Base-by-base conservation (phyloP, 805 yeast species). In the Debaryomyces hansenii region DNA sequence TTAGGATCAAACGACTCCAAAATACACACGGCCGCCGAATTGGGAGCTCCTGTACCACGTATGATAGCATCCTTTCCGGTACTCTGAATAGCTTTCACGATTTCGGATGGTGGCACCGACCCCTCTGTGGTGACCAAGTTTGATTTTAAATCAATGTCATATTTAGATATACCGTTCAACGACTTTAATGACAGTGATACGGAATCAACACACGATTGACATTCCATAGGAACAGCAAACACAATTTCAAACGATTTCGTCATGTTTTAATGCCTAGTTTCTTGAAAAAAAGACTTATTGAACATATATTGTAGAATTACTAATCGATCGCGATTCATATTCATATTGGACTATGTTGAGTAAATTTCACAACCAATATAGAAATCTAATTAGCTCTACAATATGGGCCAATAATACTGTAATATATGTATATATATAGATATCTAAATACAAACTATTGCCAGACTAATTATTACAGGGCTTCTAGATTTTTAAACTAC, bases 11-110 rank as follows among this genome's bases (percentile, higher is more conserved):
- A 86, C 15, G 86, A 77, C 62, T 92, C 98, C 46, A 91, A 67
- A 40, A 91, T 91, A 53, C 94, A 83, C 28, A 91, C 98, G 0
- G 96, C 97, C 0, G 97, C 96, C 15, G 87, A 78, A 62, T 91
- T 85, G 14, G 95, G 85, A 47, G 73, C 77, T 3, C 97, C 97
- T 0, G 96, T 82, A 5, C 98, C 98, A 49, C 98, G 75, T 20
- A 92, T 85, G 52, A 92, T 88, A 3, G 96, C 96, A 59, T 92
- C 97, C 52, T 83, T 80, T 1, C 97, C 97, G 2, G 84, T 82
- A 1, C 59, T 59, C 62, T 86, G 91, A 46, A 92, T 79, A 0
- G 87, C 79, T 42, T 69, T 69, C 33, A 90, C 83, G 33, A 91
- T 79, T 11, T 64, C 66, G 1, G 96, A 87, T 1, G 98, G 98